Evolutionary conservation across 371 early-diverging fungal genomes (phyloP).

Genomic region (Sporodiniella umbellata): DNA sequence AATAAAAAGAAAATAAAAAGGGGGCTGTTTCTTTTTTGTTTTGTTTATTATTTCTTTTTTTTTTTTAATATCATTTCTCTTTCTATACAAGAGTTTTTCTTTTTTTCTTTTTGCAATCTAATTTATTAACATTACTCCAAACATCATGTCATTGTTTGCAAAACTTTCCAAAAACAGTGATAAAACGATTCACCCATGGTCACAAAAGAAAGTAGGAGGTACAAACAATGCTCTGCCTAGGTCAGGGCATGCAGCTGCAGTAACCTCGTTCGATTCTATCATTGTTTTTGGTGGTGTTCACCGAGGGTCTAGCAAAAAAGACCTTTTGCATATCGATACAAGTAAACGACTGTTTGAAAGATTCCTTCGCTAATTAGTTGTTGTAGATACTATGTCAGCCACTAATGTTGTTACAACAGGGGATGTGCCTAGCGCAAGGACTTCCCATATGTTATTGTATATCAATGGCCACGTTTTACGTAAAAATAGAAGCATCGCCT

Average conservation of each 20-base stretch:
- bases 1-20: background rate
- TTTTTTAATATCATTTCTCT: background rate
- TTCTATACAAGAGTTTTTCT: background rate
- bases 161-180: slow-evolving; percentile 48
- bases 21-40: background rate
- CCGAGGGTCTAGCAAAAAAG: slow-evolving; percentile 43
- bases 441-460: slow-evolving; percentile 27
- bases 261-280: slow-evolving; percentile 46
- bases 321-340: slow-evolving; percentile 59
- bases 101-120: background rate
- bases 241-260: slow-evolving; percentile 57
- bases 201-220: slow-evolving; percentile 41
- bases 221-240: slow-evolving; percentile 48
- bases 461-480: slow-evolving; percentile 34
- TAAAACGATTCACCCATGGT: slow-evolving; percentile 49
- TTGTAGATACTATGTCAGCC: slow-evolving; percentile 34
- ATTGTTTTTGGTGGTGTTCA: slow-evolving; percentile 61
- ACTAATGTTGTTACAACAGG: slow-evolving; percentile 31
- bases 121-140: slow-evolving; percentile 1
- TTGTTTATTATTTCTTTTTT: background rate
- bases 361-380: no score
- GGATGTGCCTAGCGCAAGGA: slow-evolving; percentile 37
- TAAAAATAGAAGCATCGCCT: slow-evolving; percentile 10
- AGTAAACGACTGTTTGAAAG: no score
- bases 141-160: slow-evolving; percentile 48